A percentile compares a stretch with the other conserved stretches of the same genome.
These are phyloP conservation scores for Exophiala spinifera DNA, from an alignment of 2,329 filamentous ascomycete genomes.

Conservation along the genomic window DNA sequence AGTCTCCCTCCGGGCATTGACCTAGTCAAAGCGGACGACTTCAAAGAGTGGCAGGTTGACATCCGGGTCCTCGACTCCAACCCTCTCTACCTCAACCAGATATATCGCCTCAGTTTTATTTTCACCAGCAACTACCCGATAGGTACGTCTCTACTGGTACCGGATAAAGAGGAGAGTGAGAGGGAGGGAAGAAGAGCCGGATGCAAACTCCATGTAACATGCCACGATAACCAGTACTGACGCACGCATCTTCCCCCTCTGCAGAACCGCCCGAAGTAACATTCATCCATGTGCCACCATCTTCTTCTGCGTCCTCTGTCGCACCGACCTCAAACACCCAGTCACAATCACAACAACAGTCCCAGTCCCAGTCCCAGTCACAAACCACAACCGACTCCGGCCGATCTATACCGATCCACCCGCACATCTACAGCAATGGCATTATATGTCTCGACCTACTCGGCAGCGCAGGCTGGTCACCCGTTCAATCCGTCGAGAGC, in stretches of 20 bases:
- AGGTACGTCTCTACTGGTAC: slow-evolving; percentile 54
- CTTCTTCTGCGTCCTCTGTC: slow-evolving; percentile 34
- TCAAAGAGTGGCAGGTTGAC: slow-evolving; percentile 89
- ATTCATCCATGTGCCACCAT: slow-evolving; percentile 62
- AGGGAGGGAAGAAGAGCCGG: background rate
- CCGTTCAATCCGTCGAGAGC: slow-evolving; percentile 94
- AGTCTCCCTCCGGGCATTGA: slow-evolving; percentile 66
- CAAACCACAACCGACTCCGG: slow-evolving; percentile 36
- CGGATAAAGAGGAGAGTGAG: too few relatives aligned
- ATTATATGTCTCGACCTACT: slow-evolving; percentile 97
- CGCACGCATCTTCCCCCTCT: too few relatives aligned
- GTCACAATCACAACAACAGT: slow-evolving; percentile 28
- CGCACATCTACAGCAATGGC: slow-evolving; percentile 96
- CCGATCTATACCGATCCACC: slow-evolving; percentile 81
- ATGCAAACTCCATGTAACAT: background rate
- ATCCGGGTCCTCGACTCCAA: slow-evolving; percentile 87
- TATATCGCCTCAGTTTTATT: slow-evolving; percentile 80
- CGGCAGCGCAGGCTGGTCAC: slow-evolving; percentile 84
- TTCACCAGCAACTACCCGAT: slow-evolving; percentile 88
- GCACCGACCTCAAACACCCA: slow-evolving; percentile 11
- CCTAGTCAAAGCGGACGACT: slow-evolving; percentile 75
- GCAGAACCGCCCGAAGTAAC: slow-evolving; percentile 91
- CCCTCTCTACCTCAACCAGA: slow-evolving; percentile 77
- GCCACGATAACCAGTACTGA: too few relatives aligned
- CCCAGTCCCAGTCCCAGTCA: slow-evolving; percentile 17